Conservation (phyloP, 768 basidiomycete species). For the Astraeus odoratus region DNA sequence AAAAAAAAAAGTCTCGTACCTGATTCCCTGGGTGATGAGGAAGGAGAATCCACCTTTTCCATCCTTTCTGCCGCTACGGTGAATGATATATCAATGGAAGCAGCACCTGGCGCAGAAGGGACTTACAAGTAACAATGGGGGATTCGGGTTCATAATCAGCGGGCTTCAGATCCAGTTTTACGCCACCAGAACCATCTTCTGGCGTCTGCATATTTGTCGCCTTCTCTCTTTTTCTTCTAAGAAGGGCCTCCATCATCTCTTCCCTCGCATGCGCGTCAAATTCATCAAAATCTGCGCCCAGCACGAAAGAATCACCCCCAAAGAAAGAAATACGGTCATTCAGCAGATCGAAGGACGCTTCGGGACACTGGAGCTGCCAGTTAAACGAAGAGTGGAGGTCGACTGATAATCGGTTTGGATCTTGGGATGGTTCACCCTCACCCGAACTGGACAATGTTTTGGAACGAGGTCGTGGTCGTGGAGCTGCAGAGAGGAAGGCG, state of each 20-base stretch:
- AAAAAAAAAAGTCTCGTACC: not conserved
- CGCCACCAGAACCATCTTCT: not conserved
- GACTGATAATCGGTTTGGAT: conserved; percentile 24
- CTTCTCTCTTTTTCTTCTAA: conserved; percentile 5
- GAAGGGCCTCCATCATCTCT: conserved; percentile 16
- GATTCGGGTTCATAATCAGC: conserved; percentile 2
- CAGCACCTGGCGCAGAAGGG: too few species aligned
- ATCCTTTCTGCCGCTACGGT: not conserved
- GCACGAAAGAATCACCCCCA: conserved; percentile 22
- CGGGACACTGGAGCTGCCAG: conserved; percentile 26
- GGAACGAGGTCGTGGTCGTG: conserved; percentile 9
- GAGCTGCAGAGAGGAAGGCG: conserved; percentile 5
- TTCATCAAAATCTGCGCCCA: conserved; percentile 14
- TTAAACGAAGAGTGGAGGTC: conserved; percentile 31
- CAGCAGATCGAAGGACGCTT: conserved; percentile 29
- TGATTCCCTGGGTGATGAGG: not conserved
- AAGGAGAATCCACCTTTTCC: not conserved
- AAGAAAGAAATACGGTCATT: conserved; percentile 32
- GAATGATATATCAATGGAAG: not conserved
- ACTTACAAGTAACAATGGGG: conserved; percentile 2
- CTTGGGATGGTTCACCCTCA: conserved; percentile 1
- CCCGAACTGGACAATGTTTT: conserved; percentile 1
- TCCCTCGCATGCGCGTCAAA: conserved; percentile 21
- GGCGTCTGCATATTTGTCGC: not conserved
- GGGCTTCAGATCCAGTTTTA: not conserved